Evolutionary conservation across 2,329 filamentous ascomycete species (phyloP), one percentile per base, ranked within the genome.

Genomic region (Myriangium duriaei): DNA sequence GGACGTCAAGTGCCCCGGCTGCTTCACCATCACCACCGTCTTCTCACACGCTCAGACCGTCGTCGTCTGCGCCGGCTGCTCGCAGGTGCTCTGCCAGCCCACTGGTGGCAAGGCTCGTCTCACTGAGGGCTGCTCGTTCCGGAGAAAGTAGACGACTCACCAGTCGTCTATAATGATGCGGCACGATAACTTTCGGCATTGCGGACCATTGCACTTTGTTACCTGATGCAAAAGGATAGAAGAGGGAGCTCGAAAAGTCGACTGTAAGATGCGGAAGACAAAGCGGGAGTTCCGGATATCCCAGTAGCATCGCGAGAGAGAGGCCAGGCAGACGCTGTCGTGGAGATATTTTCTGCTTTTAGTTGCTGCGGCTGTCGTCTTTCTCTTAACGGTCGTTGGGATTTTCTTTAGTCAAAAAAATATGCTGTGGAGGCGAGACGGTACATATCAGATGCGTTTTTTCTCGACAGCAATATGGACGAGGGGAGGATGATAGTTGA

Each of bases 1-100:
- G 91, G 91, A 98, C 67, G 91, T 98, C 76, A 98, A 98, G 82
- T 98, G 91, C 83, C 91, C 91, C 66, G 91, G 91, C 62, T 98
- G 91, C 84, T 98, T 96, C 81, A 95, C 87, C 69, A 98, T 98
- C 79, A 98, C 91, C 68, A 98, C 91, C 68, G 91, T 98, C 71
- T 98, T 96, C 84, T 96, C 88, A 50, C 91, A 98, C 78, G 91
- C 91, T 68, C 91, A 98, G 78, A 98, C 91, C 65, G 91, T 98
- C 67, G 91, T 98, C 69, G 92, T 96, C 77, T 98, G 91, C 81
- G 86, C 86, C 63, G 91, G 91, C 61, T 98, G 91, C 84, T 94
- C 88, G 60, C 95, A 92, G 59, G 91, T 98, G 55, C 84, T 98
- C 50, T 98, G 91, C 84, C 91, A 98, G 70, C 91, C 91, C 54